These are phyloP conservation scores for Microbotryomycetes sp. DNA, from an alignment of 1,284 basidiomycete species.

Conservation along the genomic window DNA sequence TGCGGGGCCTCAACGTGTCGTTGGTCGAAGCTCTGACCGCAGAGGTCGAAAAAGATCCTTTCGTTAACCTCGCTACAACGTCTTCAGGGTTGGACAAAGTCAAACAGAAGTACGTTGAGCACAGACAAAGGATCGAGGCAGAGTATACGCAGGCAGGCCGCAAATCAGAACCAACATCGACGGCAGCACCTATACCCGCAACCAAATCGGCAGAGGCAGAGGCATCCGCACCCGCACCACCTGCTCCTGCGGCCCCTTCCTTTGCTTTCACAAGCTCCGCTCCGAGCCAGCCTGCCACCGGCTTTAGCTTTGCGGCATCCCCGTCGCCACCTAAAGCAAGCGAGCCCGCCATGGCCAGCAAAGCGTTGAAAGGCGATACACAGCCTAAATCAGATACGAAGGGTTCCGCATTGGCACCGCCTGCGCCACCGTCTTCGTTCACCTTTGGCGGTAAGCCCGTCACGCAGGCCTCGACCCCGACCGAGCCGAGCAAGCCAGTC, in stretches of 20 bases:
- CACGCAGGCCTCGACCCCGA: constrained; percentile 16
- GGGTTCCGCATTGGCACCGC: constrained; percentile 11
- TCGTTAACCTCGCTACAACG: constrained; percentile 54
- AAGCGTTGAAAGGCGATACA: neutral
- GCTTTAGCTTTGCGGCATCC: neutral
- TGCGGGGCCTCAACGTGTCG: constrained; percentile 73
- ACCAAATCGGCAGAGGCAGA: neutral
- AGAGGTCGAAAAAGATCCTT: constrained; percentile 64
- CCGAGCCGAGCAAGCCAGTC: constrained; percentile 5
- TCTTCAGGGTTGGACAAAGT: constrained; percentile 37
- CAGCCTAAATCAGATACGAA: neutral
- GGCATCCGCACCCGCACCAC: neutral
- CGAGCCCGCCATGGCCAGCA: neutral
- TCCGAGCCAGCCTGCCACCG: no score
- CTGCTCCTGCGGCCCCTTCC: neutral
- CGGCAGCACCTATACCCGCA: neutral
- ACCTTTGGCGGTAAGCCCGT: constrained; percentile 29
- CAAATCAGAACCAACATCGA: neutral
- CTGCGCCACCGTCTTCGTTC: constrained; percentile 30
- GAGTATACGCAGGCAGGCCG: constrained; percentile 21
- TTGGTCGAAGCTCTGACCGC: constrained; percentile 57
- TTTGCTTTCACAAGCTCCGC: neutral
- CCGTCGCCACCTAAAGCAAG: neutral
- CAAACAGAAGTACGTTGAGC: constrained; percentile 57
- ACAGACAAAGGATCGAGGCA: constrained; percentile 54